These are phyloP conservation scores for Vachellia pachyceras DNA, from an alignment of 306 rosid species.

Conservation along the genomic window DNA sequence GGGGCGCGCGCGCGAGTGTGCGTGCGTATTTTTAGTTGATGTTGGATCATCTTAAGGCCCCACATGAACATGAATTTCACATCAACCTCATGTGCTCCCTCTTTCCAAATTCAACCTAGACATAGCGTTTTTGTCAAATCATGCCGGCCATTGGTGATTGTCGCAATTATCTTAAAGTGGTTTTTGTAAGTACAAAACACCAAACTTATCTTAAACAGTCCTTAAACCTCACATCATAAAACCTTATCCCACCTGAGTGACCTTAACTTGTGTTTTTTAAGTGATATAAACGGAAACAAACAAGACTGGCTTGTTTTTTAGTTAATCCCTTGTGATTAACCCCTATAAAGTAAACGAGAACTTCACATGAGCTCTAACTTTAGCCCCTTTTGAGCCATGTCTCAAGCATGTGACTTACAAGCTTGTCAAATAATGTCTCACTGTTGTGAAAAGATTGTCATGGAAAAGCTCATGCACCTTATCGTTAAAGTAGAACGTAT, in stretches of 20 bases:
- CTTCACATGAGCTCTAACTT: constrained; percentile 52
- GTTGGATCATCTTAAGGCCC: constrained; percentile 44
- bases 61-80: constrained; percentile 58
- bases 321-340: constrained; percentile 15
- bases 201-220: constrained; percentile 55
- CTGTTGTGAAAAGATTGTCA: constrained; percentile 52
- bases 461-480: constrained; percentile 47
- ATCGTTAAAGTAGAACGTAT: constrained; percentile 49
- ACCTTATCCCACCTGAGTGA: constrained; percentile 39
- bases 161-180: constrained; percentile 44
- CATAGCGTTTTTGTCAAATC: constrained; percentile 48
- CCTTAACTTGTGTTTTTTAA: constrained; percentile 36
- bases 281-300: constrained; percentile 16
- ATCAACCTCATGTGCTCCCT: constrained; percentile 58
- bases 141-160: constrained; percentile 74
- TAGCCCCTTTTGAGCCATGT: constrained; percentile 37
- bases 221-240: constrained; percentile 51
- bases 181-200: constrained; percentile 56
- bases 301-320: constrained; percentile 27
- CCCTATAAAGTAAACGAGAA: constrained; percentile 34
- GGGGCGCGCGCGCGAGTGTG: background rate
- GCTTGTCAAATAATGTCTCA: constrained; percentile 63
- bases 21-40: background rate
- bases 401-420: constrained; percentile 46
- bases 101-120: constrained; percentile 49